Conservation (phyloP, 768 basidiomycete genomes). For the Boletus subparvulus region DNA sequence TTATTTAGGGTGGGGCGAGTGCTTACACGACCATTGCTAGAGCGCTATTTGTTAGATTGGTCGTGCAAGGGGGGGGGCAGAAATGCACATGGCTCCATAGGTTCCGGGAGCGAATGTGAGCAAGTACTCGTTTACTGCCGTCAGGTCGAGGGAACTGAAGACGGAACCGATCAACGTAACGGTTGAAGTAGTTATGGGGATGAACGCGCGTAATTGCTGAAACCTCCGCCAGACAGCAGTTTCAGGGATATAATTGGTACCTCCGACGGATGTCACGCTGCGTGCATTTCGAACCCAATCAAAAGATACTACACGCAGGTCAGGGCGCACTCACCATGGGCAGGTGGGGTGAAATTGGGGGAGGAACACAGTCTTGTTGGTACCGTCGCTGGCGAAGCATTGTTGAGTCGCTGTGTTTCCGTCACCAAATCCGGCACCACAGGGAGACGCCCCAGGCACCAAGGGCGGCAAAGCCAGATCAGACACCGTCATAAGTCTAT, state of each 20-base stretch:
- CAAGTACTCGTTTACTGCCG: slow-evolving; percentile 46
- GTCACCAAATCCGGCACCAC: slow-evolving; percentile 66
- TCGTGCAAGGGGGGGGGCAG: not conserved
- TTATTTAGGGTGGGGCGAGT: too few species aligned
- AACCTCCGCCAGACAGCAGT: slow-evolving; percentile 64
- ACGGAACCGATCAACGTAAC: not conserved
- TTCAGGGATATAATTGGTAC: slow-evolving; percentile 60
- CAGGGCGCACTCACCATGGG: slow-evolving; percentile 43
- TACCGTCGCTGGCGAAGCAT: slow-evolving; percentile 61
- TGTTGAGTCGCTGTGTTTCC: slow-evolving; percentile 48
- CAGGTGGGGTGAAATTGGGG: slow-evolving; percentile 63
- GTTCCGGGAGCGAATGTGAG: slow-evolving; percentile 43
- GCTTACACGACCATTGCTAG: slow-evolving; percentile 56
- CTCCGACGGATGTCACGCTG: slow-evolving; percentile 74
- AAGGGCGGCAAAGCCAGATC: slow-evolving; percentile 61
- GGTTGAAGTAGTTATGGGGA: not conserved
- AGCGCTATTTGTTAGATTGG: not conserved
- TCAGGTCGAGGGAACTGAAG: slow-evolving; percentile 50
- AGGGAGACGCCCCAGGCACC: slow-evolving; percentile 67
- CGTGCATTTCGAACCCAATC: not conserved
- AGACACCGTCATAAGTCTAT: slow-evolving; percentile 55
- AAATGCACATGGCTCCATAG: slow-evolving; percentile 53
- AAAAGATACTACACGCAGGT: not conserved
- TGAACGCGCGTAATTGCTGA: slow-evolving; percentile 59
- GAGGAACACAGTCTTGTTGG: slow-evolving; percentile 53